These are phyloP conservation scores for Kwoniella heveanensis DNA, from an alignment of 768 basidiomycete species.

Conservation along the genomic window DNA sequence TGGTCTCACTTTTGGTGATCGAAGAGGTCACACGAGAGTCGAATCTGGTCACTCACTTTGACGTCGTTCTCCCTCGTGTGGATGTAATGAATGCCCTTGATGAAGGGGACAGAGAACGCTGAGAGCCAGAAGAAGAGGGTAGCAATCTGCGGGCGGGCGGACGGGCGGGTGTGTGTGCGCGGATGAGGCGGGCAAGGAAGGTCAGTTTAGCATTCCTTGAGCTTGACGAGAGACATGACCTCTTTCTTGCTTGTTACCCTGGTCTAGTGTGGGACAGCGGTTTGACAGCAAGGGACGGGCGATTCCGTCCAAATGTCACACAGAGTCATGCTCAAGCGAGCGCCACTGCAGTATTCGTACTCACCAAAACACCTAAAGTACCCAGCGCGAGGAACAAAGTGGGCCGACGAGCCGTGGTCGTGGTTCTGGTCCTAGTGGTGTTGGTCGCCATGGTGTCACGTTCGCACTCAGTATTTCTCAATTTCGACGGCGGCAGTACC, in stretches of 20 bases:
- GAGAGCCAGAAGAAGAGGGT: constrained; percentile 53
- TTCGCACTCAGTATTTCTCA: background rate
- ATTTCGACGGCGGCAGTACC: too few relatives aligned
- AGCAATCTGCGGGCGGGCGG: constrained; percentile 35
- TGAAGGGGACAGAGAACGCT: constrained; percentile 47
- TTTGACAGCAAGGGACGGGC: too few relatives aligned
- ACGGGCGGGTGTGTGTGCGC: too few relatives aligned
- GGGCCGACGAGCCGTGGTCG: constrained; percentile 14
- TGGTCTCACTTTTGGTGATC: too few relatives aligned
- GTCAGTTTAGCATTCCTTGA: too few relatives aligned
- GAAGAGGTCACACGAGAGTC: too few relatives aligned
- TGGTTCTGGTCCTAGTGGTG: constrained; percentile 9
- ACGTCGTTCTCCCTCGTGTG: constrained; percentile 29
- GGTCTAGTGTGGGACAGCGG: too few relatives aligned
- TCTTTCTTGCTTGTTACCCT: too few relatives aligned
- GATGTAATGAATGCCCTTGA: constrained; percentile 47
- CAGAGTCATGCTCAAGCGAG: background rate
- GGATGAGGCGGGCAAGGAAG: too few relatives aligned
- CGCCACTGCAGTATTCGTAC: constrained; percentile 8
- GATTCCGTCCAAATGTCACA: too few relatives aligned
- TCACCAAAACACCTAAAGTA: constrained; percentile 43
- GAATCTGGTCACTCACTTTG: constrained; percentile 24
- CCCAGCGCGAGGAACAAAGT: constrained; percentile 36
- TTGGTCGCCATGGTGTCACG: background rate
- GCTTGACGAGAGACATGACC: too few relatives aligned